phyloP scores from a whole-genome alignment of 352 stramenopile genomes.

The Phytophthora rubi region DNA sequence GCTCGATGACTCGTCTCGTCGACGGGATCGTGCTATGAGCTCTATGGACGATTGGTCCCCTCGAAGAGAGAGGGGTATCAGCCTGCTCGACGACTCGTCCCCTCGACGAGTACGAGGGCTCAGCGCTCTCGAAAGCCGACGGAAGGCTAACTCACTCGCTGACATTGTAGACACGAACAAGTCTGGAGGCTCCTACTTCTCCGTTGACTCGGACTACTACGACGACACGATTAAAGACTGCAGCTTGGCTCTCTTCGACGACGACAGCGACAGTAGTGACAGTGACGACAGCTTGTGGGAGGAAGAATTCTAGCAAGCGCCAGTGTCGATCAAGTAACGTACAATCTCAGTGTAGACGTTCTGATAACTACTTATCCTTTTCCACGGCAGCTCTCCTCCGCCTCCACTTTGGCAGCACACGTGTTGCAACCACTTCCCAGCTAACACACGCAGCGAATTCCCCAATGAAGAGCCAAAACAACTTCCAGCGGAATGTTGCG shows the following conservation, averaged over 20 bases:
- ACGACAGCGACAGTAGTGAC: slow-evolving; percentile 21
- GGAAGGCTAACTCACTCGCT: slow-evolving; percentile 10
- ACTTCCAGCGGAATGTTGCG: slow-evolving; percentile 37
- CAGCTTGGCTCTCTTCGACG: slow-evolving; percentile 25
- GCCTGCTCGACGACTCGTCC: slow-evolving; percentile 28
- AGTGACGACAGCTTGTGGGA: slow-evolving; percentile 29
- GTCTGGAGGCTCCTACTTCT: slow-evolving; percentile 31
- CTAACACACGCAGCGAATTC: slow-evolving; percentile 26
- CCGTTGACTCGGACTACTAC: slow-evolving; percentile 34
- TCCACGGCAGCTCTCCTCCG: background rate
- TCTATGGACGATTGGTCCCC: slow-evolving; percentile 8
- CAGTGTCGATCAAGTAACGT: slow-evolving; percentile 3
- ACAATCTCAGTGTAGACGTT: slow-evolving; percentile 2
- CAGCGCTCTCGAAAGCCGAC: slow-evolving; percentile 25
- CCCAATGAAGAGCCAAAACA: slow-evolving; percentile 43
- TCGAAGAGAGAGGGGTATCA: slow-evolving; percentile 25
- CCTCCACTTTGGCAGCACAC: slow-evolving; percentile 36
- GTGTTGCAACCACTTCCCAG: slow-evolving; percentile 42
- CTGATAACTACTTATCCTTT: slow-evolving; percentile 1
- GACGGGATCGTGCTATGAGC: slow-evolving; percentile 19
- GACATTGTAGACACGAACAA: slow-evolving; percentile 21
- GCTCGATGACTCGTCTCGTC: slow-evolving; percentile 28
- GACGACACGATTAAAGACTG: slow-evolving; percentile 36
- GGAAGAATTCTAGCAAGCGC: slow-evolving; percentile 32
- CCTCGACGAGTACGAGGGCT: slow-evolving; percentile 29